These are phyloP conservation scores for Rhazya stricta DNA, from an alignment of 257 asterid genomes.

Conservation along the genomic window DNA sequence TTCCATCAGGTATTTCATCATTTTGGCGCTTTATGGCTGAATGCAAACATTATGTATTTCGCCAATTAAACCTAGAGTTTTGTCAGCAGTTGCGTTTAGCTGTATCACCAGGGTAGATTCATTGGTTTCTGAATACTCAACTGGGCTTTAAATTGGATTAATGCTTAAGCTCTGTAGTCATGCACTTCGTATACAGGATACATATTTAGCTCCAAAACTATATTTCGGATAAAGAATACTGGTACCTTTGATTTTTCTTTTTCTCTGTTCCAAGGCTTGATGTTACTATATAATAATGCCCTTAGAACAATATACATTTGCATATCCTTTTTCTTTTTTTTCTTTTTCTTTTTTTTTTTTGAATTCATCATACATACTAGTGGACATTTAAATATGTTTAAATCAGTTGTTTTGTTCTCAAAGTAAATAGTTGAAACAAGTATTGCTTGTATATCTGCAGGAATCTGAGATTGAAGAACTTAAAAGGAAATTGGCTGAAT, in stretches of 20 bases:
- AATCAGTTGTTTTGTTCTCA: neutral
- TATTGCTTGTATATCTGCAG: slow-evolving; percentile 30
- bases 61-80: neutral
- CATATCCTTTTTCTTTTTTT: neutral
- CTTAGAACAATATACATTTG: neutral
- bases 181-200: too few relatives aligned
- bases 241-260: neutral
- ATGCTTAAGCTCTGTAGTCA: too few relatives aligned
- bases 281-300: neutral
- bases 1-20: slow-evolving; percentile 2
- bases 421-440: neutral
- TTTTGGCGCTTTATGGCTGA: neutral
- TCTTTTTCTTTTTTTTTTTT: neutral
- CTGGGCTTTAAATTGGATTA: neutral
- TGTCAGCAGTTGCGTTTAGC: neutral
- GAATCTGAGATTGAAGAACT: slow-evolving; percentile 69
- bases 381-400: neutral
- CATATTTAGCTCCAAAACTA: too few relatives aligned
- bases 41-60: neutral
- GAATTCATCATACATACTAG: neutral
- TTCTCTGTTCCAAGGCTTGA: neutral
- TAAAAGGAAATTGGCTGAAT: slow-evolving; percentile 43
- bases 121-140: neutral
- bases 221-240: too few relatives aligned
- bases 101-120: neutral